Base-by-base conservation (phyloP, 169 alveolate species). In the Hepatocystis sp. region DNA sequence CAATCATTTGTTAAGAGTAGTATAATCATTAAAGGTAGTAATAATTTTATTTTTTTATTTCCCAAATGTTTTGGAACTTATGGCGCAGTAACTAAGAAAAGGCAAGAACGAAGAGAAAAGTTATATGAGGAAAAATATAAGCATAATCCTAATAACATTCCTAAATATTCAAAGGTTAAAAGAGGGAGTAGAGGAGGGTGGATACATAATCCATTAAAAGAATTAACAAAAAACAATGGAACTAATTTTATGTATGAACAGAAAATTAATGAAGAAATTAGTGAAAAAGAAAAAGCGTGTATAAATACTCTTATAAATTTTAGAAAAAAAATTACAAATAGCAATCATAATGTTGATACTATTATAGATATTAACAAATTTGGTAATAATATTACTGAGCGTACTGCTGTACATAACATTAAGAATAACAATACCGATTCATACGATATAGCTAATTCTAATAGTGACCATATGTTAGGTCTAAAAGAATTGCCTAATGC, bases 151-250 rank as follows among this genome's bases (percentile, higher is more conserved):
- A 76, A 60, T 36, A 10, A 27, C 15, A 47, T 76, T 34, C 88
- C 88, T 15, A 76, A 76, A 47, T 76, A 42, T 52, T 76, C 88
- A 8, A 76, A 58, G 49, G 55, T 76, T 1, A 76, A 76, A 51
- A 76, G 28, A 32, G 88, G 88, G 34, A 76, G 88, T 36, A 42
- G 88, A 36, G 88, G 88, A 2, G 88, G 88, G 21, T 76, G 88
- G 88, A 76, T 76, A 13, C 15, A 76, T 30, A 76, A 76, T 30
- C 88, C 88, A 1, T 64, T 76, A 47, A 76, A 76, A 27, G 78
- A 76, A 30, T 71, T 76, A 15, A 76, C 88, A 21, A 76, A 76
- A 58, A 76, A 76, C 39, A 58, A 61, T 76, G 88, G 88, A 27
- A 58, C 40, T 47, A 76, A 76, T 58, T 46, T 46, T 58, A 39